These are phyloP conservation scores for Botrytis tulipae DNA, from an alignment of 2,329 filamentous ascomycete genomes.

Conservation along the genomic window DNA sequence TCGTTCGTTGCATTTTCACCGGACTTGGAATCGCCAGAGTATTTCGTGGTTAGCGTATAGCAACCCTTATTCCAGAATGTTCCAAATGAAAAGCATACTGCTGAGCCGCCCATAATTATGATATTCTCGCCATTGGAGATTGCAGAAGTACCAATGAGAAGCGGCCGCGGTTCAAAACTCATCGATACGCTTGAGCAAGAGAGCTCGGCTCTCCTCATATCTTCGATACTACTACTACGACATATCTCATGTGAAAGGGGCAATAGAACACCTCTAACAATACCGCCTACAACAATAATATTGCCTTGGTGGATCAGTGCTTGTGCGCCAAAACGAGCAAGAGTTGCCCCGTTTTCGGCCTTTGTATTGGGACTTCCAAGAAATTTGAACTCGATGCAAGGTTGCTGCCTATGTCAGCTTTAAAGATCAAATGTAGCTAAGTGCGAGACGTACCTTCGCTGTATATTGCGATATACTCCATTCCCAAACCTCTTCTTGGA, in stretches of 20 bases:
- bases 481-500: conserved; percentile 8
- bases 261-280: conserved; percentile 45
- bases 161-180: conserved; percentile 50
- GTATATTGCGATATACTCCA: conserved; percentile 41
- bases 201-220: neutral
- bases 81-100: conserved; percentile 88
- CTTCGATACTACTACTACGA: neutral
- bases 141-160: conserved; percentile 69
- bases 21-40: neutral
- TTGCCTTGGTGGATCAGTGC: conserved; percentile 36
- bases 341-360: conserved; percentile 1
- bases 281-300: conserved; percentile 46
- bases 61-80: conserved; percentile 72
- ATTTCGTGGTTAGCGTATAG: conserved; percentile 26
- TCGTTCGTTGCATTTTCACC: neutral
- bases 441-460: conserved; percentile 24
- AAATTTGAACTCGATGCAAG: neutral
- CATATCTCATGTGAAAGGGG: conserved; percentile 51
- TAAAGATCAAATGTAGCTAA: neutral
- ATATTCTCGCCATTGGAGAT: conserved; percentile 49
- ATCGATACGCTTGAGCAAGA: neutral
- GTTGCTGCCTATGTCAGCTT: conserved; percentile 5
- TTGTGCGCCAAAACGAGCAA: conserved; percentile 46
- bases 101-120: conserved; percentile 73
- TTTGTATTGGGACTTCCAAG: neutral